Evolutionary conservation across 805 yeast species (phyloP).

Genomic region (Lipomyces chichibuensis): DNA sequence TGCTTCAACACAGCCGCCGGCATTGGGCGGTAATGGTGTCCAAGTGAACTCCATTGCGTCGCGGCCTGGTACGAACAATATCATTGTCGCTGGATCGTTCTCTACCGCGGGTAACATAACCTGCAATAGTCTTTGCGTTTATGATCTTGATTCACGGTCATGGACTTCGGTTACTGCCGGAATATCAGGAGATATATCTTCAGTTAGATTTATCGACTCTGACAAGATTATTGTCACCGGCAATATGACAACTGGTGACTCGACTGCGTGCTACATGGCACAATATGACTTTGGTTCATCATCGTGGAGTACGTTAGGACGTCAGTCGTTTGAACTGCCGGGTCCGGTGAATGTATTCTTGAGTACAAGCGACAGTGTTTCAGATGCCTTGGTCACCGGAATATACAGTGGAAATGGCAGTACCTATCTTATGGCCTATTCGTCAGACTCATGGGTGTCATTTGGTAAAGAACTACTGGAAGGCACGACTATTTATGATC

Average conservation of each 20-base stretch:
- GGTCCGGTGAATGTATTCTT: constrained; percentile 41
- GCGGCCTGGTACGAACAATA: constrained; percentile 47
- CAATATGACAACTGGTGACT: constrained; percentile 50
- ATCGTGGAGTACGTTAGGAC: constrained; percentile 37
- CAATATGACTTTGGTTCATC: constrained; percentile 50
- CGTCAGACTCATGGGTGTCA: constrained; percentile 34
- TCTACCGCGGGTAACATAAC: constrained; percentile 57
- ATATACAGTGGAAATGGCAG: constrained; percentile 49
- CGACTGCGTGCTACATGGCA: constrained; percentile 20
- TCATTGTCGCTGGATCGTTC: constrained; percentile 78
- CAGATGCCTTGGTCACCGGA: constrained; percentile 52
- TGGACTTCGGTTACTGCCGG: constrained; percentile 54
- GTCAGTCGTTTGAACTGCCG: constrained; percentile 35
- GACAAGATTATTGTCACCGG: constrained; percentile 56
- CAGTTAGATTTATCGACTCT: constrained; percentile 54
- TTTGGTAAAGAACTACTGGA: constrained; percentile 37
- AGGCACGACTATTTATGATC: constrained; percentile 51
- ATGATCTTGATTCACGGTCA: constrained; percentile 55
- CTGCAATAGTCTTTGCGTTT: constrained; percentile 70
- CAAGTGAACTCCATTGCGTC: constrained; percentile 50
- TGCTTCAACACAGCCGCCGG: constrained; percentile 55
- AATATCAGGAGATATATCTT: constrained; percentile 57
- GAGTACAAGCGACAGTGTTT: constrained; percentile 45
- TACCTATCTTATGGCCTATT: constrained; percentile 43
- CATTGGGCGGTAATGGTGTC: constrained; percentile 45